Conservation (phyloP, 208 protist genomes). For the Wallacemonas collosoma region DNA sequence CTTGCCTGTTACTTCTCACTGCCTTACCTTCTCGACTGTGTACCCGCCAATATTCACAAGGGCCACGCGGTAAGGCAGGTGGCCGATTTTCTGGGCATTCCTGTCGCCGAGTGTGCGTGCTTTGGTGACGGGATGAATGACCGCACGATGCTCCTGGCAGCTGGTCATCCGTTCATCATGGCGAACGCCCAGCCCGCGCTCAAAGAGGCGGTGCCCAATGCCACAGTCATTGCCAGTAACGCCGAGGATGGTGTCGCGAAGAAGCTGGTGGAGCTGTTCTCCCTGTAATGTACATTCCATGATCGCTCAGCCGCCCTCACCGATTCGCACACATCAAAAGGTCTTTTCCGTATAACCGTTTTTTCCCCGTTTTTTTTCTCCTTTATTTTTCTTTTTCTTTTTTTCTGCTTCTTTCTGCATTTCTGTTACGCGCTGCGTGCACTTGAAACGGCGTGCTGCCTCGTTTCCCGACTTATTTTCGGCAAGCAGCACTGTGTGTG, state of each 20-base stretch:
- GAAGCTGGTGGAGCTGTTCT: conserved; percentile 69
- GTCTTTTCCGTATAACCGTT: not conserved
- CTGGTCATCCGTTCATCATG: conserved; percentile 32
- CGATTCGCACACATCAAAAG: not conserved
- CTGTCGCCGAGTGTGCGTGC: conserved; percentile 14
- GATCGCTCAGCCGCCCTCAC: no score
- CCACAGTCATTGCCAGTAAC: conserved; percentile 54
- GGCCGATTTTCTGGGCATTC: conserved; percentile 14
- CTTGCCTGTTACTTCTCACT: conserved; percentile 23
- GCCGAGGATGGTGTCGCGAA: conserved; percentile 70
- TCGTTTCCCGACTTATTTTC: no score
- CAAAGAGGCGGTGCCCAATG: conserved; percentile 30
- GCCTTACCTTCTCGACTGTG: conserved; percentile 27
- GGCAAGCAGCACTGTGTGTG: no score
- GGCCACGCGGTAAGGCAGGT: conserved; percentile 34
- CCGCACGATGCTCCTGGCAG: conserved; percentile 27
- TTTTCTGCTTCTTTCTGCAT: not conserved
- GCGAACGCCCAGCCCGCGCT: conserved; percentile 23
- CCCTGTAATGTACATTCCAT: not conserved
- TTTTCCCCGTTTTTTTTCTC: conserved; percentile 10
- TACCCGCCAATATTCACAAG: conserved; percentile 29
- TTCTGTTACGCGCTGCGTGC: no score
- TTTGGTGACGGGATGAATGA: conserved; percentile 49
- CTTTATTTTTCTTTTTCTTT: not conserved
- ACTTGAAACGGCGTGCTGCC: no score